Conservation (phyloP, 495 filamentous ascomycete species). For the Usnea hakonensis region DNA sequence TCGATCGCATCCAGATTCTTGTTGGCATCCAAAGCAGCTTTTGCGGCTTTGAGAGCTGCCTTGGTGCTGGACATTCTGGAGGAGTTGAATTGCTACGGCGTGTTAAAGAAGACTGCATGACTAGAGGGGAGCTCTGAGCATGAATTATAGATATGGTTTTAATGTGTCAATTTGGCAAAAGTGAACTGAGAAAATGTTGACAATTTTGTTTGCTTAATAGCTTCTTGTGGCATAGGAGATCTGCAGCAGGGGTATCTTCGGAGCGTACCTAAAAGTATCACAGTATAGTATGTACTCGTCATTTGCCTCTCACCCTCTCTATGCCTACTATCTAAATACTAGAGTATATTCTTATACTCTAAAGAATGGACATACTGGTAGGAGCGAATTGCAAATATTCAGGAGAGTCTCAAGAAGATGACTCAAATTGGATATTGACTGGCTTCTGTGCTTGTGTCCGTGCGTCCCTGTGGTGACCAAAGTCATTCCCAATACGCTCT, state of each 20-base stretch:
- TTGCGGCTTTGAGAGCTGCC: slow-evolving; percentile 74
- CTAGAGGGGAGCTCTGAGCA: too few species aligned
- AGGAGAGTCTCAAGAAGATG: too few species aligned
- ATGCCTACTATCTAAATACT: too few species aligned
- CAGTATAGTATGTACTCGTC: neutral
- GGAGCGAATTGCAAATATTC: neutral
- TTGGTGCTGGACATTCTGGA: slow-evolving; percentile 53
- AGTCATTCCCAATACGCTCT: neutral
- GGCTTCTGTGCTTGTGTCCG: neutral
- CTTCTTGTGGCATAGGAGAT: neutral
- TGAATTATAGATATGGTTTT: too few species aligned
- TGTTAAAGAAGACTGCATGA: neutral
- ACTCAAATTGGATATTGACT: too few species aligned
- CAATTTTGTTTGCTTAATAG: neutral
- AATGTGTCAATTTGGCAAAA: too few species aligned
- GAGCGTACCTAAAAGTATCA: too few species aligned
- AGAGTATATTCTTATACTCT: too few species aligned
- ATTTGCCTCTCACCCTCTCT: too few species aligned
- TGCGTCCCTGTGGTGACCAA: neutral
- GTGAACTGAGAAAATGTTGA: neutral
- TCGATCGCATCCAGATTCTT: slow-evolving; percentile 68
- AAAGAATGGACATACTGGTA: neutral
- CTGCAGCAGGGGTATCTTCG: neutral
- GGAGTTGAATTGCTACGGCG: neutral
- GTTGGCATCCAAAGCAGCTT: slow-evolving; percentile 66